These are phyloP conservation scores for Kurtzmaniella natalensis DNA, from an alignment of 1,139 yeast genomes.

Conservation along the genomic window DNA sequence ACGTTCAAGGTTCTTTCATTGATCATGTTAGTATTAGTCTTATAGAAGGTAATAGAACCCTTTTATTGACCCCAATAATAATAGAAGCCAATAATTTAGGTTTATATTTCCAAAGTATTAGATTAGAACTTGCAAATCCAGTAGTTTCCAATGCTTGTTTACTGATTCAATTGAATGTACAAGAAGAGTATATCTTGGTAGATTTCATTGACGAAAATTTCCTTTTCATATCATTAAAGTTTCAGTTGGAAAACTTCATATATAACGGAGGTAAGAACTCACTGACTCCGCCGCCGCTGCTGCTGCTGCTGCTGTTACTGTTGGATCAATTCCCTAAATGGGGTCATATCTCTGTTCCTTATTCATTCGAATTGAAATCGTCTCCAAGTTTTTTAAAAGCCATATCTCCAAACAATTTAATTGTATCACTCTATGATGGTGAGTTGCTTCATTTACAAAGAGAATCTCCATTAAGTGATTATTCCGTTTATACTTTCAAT, in stretches of 20 bases:
- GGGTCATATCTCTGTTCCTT: conserved; percentile 67
- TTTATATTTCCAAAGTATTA: conserved; percentile 23
- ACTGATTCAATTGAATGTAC: conserved; percentile 13
- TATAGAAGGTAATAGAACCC: conserved; percentile 25
- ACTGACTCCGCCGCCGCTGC: too few species aligned
- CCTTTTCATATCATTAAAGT: conserved; percentile 30
- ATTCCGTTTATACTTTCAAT: conserved; percentile 50
- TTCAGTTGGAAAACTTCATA: conserved; percentile 30
- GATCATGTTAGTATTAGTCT: conserved; percentile 25
- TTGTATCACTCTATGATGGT: conserved; percentile 70
- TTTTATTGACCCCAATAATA: conserved; percentile 29
- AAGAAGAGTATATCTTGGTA: conserved; percentile 14
- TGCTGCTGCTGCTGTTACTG: conserved; percentile 12
- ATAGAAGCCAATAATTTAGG: conserved; percentile 19
- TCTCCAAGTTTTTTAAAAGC: conserved; percentile 54
- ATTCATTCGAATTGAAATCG: conserved; percentile 64
- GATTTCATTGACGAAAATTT: conserved; percentile 26
- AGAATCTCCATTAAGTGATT: conserved; percentile 28
- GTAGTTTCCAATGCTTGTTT: conserved; percentile 22
- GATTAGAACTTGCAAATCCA: conserved; percentile 31
- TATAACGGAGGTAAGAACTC: conserved; percentile 8
- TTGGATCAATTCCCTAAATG: conserved; percentile 39
- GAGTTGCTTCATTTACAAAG: conserved; percentile 54
- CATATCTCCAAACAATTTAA: conserved; percentile 35
- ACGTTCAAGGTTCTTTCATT: conserved; percentile 14